A percentile compares a stretch with the other conserved stretches of the same genome.
phyloP scores from a whole-genome alignment of 352 stramenopile species.

The Globisporangium camurandrum region DNA sequence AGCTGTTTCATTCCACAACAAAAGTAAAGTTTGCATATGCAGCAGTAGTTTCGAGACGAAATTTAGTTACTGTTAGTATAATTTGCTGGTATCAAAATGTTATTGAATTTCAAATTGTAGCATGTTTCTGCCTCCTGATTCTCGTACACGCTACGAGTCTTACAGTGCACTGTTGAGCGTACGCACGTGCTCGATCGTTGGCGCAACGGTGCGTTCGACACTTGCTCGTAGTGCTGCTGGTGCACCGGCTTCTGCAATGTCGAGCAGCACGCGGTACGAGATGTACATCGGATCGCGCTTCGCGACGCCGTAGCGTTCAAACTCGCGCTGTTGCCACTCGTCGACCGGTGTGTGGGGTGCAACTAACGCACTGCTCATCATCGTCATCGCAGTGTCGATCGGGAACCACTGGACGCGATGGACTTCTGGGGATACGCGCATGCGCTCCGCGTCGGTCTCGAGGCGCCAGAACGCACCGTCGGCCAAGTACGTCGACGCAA shows the following conservation, averaged over 20 bases:
- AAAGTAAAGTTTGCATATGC: constrained; percentile 1
- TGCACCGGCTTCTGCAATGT: constrained; percentile 24
- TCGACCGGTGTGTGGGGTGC: constrained; percentile 25
- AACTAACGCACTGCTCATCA: constrained; percentile 27
- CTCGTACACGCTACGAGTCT: not conserved
- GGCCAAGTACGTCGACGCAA: constrained; percentile 15
- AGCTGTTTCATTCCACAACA: constrained; percentile 34
- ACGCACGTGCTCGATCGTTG: constrained; percentile 6
- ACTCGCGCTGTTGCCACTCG: constrained; percentile 32
- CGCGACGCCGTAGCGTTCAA: constrained; percentile 22
- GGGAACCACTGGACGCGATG: constrained; percentile 47
- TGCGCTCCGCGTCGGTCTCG: constrained; percentile 21
- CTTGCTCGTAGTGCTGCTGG: constrained; percentile 4
- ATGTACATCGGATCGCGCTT: constrained; percentile 50
- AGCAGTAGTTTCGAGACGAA: not conserved
- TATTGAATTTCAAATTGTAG: no score
- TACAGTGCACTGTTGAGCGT: constrained; percentile 5
- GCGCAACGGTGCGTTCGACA: constrained; percentile 1
- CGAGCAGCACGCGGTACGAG: constrained; percentile 31
- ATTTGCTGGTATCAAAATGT: no score
- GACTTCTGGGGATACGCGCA: constrained; percentile 46
- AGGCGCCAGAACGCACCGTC: constrained; percentile 36
- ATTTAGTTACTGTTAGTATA: no score
- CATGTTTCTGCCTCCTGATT: no score
- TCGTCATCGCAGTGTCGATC: constrained; percentile 36